phyloP scores from a whole-genome alignment of 768 basidiomycete species.

The Termitomyces sp. region DNA sequence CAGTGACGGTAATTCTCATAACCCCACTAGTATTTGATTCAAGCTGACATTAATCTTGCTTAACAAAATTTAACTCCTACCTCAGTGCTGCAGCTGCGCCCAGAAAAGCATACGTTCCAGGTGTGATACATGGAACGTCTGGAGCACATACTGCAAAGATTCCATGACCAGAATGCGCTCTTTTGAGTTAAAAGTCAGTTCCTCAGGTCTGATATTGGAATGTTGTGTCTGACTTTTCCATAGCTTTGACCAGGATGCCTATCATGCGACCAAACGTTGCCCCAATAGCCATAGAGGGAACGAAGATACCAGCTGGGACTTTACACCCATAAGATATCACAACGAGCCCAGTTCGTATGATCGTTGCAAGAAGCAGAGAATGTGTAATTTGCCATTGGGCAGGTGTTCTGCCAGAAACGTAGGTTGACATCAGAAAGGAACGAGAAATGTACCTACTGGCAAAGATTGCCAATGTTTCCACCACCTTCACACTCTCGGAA shows the following conservation, averaged over 20 bases:
- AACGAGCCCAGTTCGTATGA: conserved; percentile 82
- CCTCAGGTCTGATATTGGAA: not conserved
- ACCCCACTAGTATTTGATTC: conserved; percentile 62
- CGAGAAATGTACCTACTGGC: conserved; percentile 67
- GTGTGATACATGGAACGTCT: conserved; percentile 94
- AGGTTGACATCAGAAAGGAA: not conserved
- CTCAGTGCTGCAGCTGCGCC: conserved; percentile 95
- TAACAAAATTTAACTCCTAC: conserved; percentile 26
- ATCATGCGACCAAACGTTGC: conserved; percentile 97
- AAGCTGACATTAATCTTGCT: not conserved
- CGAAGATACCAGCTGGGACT: conserved; percentile 97
- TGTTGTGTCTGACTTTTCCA: conserved; percentile 57
- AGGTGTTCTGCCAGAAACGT: conserved; percentile 49
- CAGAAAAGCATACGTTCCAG: conserved; percentile 95
- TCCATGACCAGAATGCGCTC: conserved; percentile 76
- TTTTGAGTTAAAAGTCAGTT: conserved; percentile 22
- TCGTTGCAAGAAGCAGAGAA: conserved; percentile 85
- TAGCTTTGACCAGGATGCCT: conserved; percentile 92
- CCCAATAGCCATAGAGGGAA: conserved; percentile 98
- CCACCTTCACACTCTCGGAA: conserved; percentile 96
- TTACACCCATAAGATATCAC: conserved; percentile 93
- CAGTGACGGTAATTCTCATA: conserved; percentile 95
- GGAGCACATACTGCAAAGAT: conserved; percentile 89
- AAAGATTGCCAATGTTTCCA: conserved; percentile 80
- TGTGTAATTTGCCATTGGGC: conserved; percentile 95